Evolutionary conservation across 441 rosid genomes (phyloP).

Genomic region (Rhodomyrtus psidioides): DNA sequence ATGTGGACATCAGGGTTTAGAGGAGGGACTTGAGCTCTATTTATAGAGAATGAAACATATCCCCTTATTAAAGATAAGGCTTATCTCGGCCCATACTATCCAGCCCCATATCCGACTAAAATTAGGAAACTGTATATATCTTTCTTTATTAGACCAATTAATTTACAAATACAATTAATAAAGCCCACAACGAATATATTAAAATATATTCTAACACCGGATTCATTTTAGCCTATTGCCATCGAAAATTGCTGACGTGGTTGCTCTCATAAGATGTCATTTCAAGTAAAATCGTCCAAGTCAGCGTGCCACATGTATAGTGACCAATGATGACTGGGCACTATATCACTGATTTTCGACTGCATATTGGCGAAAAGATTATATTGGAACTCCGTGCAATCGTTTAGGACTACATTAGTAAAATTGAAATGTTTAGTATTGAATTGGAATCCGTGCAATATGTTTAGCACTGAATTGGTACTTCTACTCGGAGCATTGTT

Average conservation of each 20-base stretch:
- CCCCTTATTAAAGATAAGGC: too few relatives aligned
- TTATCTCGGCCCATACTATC: too few relatives aligned
- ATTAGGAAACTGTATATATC: too few relatives aligned
- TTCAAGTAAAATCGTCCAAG: neutral
- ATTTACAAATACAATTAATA: too few relatives aligned
- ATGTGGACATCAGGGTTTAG: too few relatives aligned
- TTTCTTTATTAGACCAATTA: too few relatives aligned
- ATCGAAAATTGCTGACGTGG: fast-evolving
- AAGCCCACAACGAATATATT: too few relatives aligned
- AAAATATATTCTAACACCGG: too few relatives aligned
- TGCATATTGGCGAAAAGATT: neutral
- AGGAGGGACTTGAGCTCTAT: too few relatives aligned
- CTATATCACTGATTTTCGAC: neutral
- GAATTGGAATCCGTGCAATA: neutral
- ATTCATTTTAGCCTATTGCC: neutral
- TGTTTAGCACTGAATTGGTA: neutral
- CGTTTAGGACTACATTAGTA: neutral
- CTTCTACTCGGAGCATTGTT: too few relatives aligned
- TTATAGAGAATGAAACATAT: too few relatives aligned
- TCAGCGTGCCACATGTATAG: neutral
- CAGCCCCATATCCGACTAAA: too few relatives aligned
- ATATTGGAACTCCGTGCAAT: neutral
- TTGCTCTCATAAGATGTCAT: neutral
- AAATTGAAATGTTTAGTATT: neutral
- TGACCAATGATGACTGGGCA: neutral